Evolutionary conservation across 1,284 basidiomycete species (phyloP), one percentile per base, ranked within the genome.

Genomic region (Takashimella tepidaria): DNA sequence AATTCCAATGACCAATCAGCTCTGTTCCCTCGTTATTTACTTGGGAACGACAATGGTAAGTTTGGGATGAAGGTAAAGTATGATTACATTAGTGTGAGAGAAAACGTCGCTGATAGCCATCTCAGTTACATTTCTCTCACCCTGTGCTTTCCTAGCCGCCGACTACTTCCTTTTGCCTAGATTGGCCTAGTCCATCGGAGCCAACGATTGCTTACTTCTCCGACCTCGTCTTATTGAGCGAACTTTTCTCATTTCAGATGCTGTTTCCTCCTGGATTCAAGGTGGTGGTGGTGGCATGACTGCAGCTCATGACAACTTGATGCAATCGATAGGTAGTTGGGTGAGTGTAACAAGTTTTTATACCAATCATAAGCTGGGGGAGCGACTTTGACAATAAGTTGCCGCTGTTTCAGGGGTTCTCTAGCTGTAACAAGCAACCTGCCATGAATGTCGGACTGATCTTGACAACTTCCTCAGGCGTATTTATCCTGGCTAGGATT

Each of bases 71-170:
- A n/a, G n/a, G n/a, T n/a, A n/a, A n/a, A n/a, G n/a, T n/a, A n/a
- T n/a, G n/a, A n/a, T n/a, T n/a, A n/a, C n/a, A n/a, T n/a, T n/a
- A n/a, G n/a, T n/a, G n/a, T n/a, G n/a, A n/a, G n/a, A n/a, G n/a
- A n/a, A n/a, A n/a, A n/a, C n/a, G 19, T 40, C 25, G 8, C 31
- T 37, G 8, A 37, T 37, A 37, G 10, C 31, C 16, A 8, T 8
- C 31, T 37, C 31, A 37, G 10, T 67, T 45, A 59, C 60, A 3
- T 54, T 71, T 4, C 58, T 69, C 22, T 59, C 81, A 76, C 84
- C 86, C 4, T 87, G 86, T 61, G 84, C 83, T n/a, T 87, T 87
- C 76, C 84, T 88, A 57, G 86, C 86, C 3, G 81, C 84, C 26
- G 80, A 84, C 66, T 88, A 88, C 61, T 76, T 87, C 50, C 76